Base-by-base conservation (phyloP, 306 rosid species). In the Lathyrus oleraceus region DNA sequence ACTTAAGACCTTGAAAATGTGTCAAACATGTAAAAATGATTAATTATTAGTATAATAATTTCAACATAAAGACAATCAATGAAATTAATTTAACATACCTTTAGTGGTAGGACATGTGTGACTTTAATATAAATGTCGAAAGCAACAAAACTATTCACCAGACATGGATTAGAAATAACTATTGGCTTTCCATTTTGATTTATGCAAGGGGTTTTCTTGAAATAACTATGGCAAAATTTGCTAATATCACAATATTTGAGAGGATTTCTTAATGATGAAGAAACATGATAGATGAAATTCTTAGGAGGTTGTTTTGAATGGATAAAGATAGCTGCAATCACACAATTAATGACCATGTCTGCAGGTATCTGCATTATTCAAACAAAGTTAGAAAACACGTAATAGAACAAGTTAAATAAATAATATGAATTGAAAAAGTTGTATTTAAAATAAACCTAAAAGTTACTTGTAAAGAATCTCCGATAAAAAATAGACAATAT, bases 321-420 rank as follows among this genome's bases (percentile, higher is more conserved):
- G 21, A 49, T 52, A 5, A 40, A 76, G 40, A 78, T 82, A 9
- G 88, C 71, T 19, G 76, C 17, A 13, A 82, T 57, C 40, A 84
- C 71, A 65, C 84, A 69, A 53, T 82, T 84, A 39, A 72, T 68
- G 32, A 82, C 81, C 82, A 84, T 40, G 23, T 87, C 91, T 28
- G 71, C 91, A 1, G 89, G 91, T 45, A 82, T 76, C 89, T 84
- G 65, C 71, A 53, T 43, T 6, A 45, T 44, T 10, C 28, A 25
- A 25, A 25, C 0, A 0, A 25, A 25, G 4, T 25, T 25, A 25
- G 3, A 25, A 25, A 25, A 3, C 28, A 3, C 28, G n/a, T n/a
- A n/a, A n/a, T n/a, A n/a, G n/a, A n/a, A 2, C 25, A 23, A 23
- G 25, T 23, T 2, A 23, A 23, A 23, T 23, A 23, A 23, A 23